phyloP scores from a whole-genome alignment of 495 filamentous ascomycete species.

The Geoglossum glabrum region DNA sequence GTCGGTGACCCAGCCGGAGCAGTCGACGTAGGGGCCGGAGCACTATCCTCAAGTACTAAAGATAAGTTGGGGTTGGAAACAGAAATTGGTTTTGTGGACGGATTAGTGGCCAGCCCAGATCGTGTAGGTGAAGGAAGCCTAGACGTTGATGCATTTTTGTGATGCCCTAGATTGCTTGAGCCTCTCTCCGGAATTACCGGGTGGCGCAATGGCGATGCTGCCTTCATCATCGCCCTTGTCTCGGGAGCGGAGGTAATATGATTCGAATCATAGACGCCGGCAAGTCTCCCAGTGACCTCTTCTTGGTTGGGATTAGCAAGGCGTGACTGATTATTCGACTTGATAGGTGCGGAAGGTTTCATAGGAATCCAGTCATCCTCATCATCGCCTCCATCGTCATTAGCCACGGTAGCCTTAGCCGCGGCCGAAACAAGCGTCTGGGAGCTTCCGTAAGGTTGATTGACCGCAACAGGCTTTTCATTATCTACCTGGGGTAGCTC shows the following conservation, averaged over 20 bases:
- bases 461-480: constrained; percentile 14
- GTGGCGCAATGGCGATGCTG: not conserved
- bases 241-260: not conserved
- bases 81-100: constrained; percentile 31
- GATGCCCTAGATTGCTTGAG: constrained; percentile 18
- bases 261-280: constrained; percentile 3
- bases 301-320: constrained; percentile 22
- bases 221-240: not conserved
- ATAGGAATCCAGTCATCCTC: constrained; percentile 70
- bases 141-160: constrained; percentile 34
- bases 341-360: constrained; percentile 8
- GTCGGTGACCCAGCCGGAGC: constrained; percentile 47
- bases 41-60: not conserved
- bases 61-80: not conserved
- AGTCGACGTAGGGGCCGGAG: not conserved
- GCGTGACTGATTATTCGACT: constrained; percentile 9
- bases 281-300: constrained; percentile 20
- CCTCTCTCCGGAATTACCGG: not conserved
- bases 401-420: not conserved
- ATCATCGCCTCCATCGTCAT: constrained; percentile 33
- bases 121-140: constrained; percentile 23
- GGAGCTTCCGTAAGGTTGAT: not conserved
- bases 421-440: not conserved
- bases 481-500: constrained; percentile 14
- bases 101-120: constrained; percentile 17